These are phyloP conservation scores for Colletotrichum tofieldiae DNA, from an alignment of 2,329 filamentous ascomycete species.

Conservation along the genomic window DNA sequence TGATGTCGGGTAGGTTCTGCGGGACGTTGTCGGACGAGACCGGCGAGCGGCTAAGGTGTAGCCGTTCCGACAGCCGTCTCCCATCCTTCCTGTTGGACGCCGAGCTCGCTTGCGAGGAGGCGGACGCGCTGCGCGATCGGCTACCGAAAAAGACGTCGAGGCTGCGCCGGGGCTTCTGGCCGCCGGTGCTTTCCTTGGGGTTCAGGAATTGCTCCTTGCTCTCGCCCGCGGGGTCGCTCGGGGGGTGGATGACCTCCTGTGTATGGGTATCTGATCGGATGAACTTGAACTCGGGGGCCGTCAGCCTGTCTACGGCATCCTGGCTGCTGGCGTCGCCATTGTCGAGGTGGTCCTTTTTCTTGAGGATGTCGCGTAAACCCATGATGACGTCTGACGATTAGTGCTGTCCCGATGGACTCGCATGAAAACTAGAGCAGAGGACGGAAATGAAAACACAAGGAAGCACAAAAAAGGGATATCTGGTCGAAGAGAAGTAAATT, in stretches of 20 bases:
- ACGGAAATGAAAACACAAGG: neutral
- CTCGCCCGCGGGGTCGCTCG: conserved; percentile 55
- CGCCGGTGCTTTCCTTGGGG: conserved; percentile 47
- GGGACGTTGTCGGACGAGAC: conserved; percentile 83
- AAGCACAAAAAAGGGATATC: neutral
- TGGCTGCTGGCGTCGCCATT: conserved; percentile 54
- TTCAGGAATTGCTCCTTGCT: conserved; percentile 48
- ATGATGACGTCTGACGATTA: conserved; percentile 52
- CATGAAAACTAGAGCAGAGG: neutral
- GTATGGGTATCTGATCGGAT: conserved; percentile 87
- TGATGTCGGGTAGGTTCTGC: conserved; percentile 83
- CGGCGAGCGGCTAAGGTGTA: conserved; percentile 75
- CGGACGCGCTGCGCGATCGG: conserved; percentile 66
- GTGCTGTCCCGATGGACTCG: conserved; percentile 8
- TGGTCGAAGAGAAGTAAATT: neutral
- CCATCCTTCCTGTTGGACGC: conserved; percentile 49
- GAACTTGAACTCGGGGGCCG: conserved; percentile 82
- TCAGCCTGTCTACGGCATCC: conserved; percentile 49
- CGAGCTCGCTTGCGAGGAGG: conserved; percentile 58
- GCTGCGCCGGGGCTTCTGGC: conserved; percentile 57
- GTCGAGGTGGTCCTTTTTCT: conserved; percentile 66
- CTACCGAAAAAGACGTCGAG: conserved; percentile 62
- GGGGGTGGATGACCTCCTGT: conserved; percentile 84
- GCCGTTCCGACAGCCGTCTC: conserved; percentile 76
- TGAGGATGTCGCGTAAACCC: conserved; percentile 68